Evolutionary conservation across 305 asterid genomes (phyloP), one percentile per base, ranked within the genome.

Genomic region (Plantago lanceolata): DNA sequence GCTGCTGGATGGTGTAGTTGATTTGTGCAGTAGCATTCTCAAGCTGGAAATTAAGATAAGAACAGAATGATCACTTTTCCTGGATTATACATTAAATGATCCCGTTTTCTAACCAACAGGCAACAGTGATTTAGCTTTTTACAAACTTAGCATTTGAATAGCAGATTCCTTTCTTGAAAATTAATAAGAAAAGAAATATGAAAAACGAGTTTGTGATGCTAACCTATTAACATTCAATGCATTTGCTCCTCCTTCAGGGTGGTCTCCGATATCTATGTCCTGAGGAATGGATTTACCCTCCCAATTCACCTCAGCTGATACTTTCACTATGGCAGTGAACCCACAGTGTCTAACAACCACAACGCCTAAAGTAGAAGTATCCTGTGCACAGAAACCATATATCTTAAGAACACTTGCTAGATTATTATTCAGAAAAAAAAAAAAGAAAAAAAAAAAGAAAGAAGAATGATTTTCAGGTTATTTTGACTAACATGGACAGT

Each of bases 181-280:
- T 12, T 13, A 40, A 40, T 2, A 8, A 35, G 11, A 35, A 35
- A 35, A 8, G 43, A 35, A 6, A 35, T 35, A 35, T 35, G 43
- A 33, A 33, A 40, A 40, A 40, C 45, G 53, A 70, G 74, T 31
- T 43, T 51, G 64, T 65, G 59, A 40, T 44, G 71, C 84, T 66
- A 48, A 89, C 96, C 95, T 89, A 75, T 86, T 86, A 26, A 82
- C 78, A 55, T 89, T 89, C 77, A 89, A 75, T 28, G 96, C 93
- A 71, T 84, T 83, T 59, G 96, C 95, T 59, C 96, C 96, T 77
- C 96, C 96, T 57, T 86, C 95, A 8, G 95, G 88, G 48, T 83
- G 95, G 59, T 86, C 96, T 65, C 81, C 87, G 57, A 89, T 76
- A 67, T 83, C 85, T 78, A 89, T 82, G 63, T 84, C 94, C 78